phyloP scores from a whole-genome alignment of 2,329 filamentous ascomycete genomes.

The Chalaropsis ovoidea region DNA sequence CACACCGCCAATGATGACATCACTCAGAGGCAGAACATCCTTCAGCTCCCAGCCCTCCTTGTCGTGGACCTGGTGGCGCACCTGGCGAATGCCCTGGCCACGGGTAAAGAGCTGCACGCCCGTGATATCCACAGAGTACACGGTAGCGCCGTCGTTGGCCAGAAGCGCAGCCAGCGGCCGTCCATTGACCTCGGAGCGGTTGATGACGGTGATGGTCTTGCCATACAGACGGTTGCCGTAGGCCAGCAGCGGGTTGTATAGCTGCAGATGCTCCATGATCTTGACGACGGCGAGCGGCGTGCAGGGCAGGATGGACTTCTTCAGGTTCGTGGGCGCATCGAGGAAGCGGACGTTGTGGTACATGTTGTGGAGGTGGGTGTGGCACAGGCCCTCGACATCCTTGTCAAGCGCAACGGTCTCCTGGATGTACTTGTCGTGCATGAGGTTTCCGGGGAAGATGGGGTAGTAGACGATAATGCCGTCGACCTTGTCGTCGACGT shows the following conservation, averaged over 20 bases:
- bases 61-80: slow-evolving; percentile 76
- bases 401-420: slow-evolving; percentile 84
- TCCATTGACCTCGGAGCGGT: slow-evolving; percentile 91
- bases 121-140: slow-evolving; percentile 89
- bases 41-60: slow-evolving; percentile 70
- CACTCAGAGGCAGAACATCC: slow-evolving; percentile 74
- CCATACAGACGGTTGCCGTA: slow-evolving; percentile 90
- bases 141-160: slow-evolving; percentile 89
- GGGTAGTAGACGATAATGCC: slow-evolving; percentile 98
- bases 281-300: slow-evolving; percentile 94
- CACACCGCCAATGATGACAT: slow-evolving; percentile 91
- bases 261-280: slow-evolving; percentile 87
- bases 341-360: slow-evolving; percentile 96
- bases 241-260: slow-evolving; percentile 90
- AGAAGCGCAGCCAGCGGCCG: slow-evolving; percentile 83
- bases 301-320: slow-evolving; percentile 90
- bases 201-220: slow-evolving; percentile 91
- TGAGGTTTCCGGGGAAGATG: slow-evolving; percentile 70
- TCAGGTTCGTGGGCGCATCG: slow-evolving; percentile 62
- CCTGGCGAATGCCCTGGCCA: slow-evolving; percentile 74
- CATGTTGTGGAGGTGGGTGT: slow-evolving; percentile 97
- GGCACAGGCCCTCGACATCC: slow-evolving; percentile 90
- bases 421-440: slow-evolving; percentile 89
- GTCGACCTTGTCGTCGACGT: slow-evolving; percentile 65
- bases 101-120: slow-evolving; percentile 88